Evolutionary conservation across 129 eudicot species (phyloP).

Genomic region (Centrapalus pauciflorus): DNA sequence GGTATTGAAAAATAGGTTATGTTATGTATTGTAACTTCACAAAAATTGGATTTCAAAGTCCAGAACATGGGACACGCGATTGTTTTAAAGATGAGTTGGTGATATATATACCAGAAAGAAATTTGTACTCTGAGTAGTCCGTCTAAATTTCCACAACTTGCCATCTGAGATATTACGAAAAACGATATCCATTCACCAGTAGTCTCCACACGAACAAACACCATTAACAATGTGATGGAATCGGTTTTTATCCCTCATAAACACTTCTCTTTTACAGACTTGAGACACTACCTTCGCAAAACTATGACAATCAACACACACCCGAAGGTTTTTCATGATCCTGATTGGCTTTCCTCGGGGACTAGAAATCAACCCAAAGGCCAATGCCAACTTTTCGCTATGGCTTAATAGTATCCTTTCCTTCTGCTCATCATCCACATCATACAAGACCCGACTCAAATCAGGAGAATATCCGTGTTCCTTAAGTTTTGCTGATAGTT

Average conservation of each 20-base stretch:
- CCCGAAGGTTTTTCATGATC: conserved; percentile 70
- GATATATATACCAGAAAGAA: neutral
- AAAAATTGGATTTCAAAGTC: too few relatives aligned
- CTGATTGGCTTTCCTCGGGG: conserved; percentile 44
- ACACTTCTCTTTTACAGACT: conserved; percentile 58
- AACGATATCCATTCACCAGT: conserved; percentile 43
- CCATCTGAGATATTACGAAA: neutral
- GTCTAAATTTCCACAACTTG: neutral
- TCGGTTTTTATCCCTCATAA: conserved; percentile 63
- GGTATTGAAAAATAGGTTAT: too few relatives aligned
- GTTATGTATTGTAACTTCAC: too few relatives aligned
- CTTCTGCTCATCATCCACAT: conserved; percentile 83
- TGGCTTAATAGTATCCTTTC: conserved; percentile 77
- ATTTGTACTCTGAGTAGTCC: too few relatives aligned
- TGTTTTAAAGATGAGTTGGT: neutral
- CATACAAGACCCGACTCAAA: conserved; percentile 53
- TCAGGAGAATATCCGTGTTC: conserved; percentile 69
- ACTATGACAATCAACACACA: conserved; percentile 85
- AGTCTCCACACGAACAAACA: conserved; percentile 67
- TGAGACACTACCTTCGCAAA: conserved; percentile 68
- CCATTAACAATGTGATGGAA: conserved; percentile 67
- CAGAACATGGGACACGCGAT: too few relatives aligned
- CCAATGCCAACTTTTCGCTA: conserved; percentile 79
- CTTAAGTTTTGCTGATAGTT: conserved; percentile 43
- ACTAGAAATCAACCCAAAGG: conserved; percentile 53